Evolutionary conservation across 768 basidiomycete genomes (phyloP).

Genomic region (Leucogyrophana mollusca): DNA sequence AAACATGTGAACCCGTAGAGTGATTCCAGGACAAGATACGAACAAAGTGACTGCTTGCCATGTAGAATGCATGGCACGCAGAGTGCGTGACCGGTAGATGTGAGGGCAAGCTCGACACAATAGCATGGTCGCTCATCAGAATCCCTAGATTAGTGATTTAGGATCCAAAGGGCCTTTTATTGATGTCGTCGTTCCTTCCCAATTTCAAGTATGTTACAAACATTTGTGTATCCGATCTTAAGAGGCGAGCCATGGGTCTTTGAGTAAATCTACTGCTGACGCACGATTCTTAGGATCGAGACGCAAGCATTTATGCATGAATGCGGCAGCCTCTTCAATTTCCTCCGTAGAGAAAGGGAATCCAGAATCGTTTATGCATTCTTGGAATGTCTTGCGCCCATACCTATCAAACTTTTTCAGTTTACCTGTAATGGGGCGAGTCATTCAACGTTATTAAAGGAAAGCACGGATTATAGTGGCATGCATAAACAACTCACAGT

Average conservation of each 20-base stretch:
- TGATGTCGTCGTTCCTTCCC: no score
- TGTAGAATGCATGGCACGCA: no score
- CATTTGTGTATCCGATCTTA: background rate
- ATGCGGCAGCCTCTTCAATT: background rate
- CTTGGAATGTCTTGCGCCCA: background rate
- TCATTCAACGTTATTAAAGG: background rate
- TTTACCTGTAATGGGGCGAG: background rate
- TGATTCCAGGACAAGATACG: no score
- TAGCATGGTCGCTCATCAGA: no score
- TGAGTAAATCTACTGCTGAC: constrained; percentile 4
- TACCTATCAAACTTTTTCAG: constrained; percentile 1
- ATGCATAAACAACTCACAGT: constrained; percentile 1
- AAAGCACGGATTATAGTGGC: no score
- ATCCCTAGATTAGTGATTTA: no score
- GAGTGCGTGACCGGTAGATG: no score
- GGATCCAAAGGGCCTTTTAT: no score
- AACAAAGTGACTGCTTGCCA: no score
- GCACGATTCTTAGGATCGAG: constrained; percentile 9
- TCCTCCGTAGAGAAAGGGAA: constrained; percentile 1
- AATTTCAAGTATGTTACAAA: no score
- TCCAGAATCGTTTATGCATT: background rate
- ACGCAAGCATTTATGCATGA: constrained; percentile 7
- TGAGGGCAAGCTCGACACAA: no score
- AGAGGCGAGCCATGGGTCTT: constrained; percentile 2
- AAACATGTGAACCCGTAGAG: no score